These are phyloP conservation scores for Diaporthe citri DNA, from an alignment of 2,329 filamentous ascomycete genomes.

Conservation along the genomic window DNA sequence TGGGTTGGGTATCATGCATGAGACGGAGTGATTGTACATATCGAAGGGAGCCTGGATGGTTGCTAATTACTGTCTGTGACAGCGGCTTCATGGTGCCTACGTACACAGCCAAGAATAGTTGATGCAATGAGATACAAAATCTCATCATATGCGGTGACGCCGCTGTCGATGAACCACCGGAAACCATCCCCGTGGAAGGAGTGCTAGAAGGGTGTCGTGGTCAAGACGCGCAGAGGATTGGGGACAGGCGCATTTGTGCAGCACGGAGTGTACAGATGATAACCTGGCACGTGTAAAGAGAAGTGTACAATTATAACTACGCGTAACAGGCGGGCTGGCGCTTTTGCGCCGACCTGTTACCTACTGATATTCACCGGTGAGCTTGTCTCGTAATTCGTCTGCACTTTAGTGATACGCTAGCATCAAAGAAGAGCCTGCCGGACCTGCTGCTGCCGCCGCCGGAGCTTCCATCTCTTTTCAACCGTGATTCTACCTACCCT, in stretches of 20 bases:
- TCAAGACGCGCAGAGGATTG: neutral
- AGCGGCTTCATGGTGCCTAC: neutral
- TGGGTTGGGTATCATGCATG: conserved; percentile 37
- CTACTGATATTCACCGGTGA: neutral
- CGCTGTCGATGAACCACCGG: neutral
- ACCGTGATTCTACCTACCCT: neutral
- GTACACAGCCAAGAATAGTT: neutral
- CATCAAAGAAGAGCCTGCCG: conserved; percentile 2
- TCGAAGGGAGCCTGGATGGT: neutral
- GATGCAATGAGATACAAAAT: neutral
- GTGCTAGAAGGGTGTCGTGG: neutral
- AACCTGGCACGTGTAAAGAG: neutral
- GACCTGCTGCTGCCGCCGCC: neutral
- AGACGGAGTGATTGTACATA: neutral
- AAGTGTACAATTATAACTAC: conserved; percentile 26
- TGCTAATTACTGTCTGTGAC: neutral
- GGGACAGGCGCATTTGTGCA: neutral
- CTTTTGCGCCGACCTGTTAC: neutral
- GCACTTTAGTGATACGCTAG: conserved; percentile 11
- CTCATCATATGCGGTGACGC: neutral
- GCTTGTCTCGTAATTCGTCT: conserved; percentile 27
- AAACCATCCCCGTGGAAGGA: neutral
- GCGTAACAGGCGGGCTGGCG: neutral
- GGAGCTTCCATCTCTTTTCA: neutral
- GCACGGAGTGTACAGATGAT: neutral